Conservation (phyloP, 345 rosid genomes). For the Rhodamnia argentea region DNA sequence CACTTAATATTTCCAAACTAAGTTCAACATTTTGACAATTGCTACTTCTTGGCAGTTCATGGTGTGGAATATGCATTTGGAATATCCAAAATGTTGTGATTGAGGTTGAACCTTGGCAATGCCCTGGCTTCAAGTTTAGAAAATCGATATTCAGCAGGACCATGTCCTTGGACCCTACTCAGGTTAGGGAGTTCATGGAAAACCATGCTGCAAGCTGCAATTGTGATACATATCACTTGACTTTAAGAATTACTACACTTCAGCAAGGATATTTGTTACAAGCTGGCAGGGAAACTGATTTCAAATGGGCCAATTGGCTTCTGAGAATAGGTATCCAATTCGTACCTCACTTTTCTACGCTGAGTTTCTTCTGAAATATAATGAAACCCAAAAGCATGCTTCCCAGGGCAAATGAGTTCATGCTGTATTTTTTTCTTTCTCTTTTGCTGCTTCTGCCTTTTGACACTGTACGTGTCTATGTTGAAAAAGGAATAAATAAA, state of each 20-base stretch:
- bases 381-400: neutral
- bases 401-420: neutral
- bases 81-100: slow-evolving; percentile 92
- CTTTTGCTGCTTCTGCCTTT: neutral
- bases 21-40: neutral
- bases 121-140: slow-evolving; percentile 93
- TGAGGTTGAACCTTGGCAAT: slow-evolving; percentile 79
- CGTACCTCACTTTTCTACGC: neutral
- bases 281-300: slow-evolving; percentile 56
- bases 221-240: slow-evolving; percentile 78
- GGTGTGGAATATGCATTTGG: slow-evolving; percentile 90
- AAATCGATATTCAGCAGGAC: slow-evolving; percentile 78
- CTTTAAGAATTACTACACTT: slow-evolving; percentile 86
- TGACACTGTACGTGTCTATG: neutral
- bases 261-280: slow-evolving; percentile 61
- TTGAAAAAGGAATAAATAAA: slow-evolving; percentile 6
- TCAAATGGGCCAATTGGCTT: slow-evolving; percentile 89
- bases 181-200: slow-evolving; percentile 83
- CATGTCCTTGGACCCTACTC: slow-evolving; percentile 58
- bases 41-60: slow-evolving; percentile 39
- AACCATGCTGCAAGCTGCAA: slow-evolving; percentile 48
- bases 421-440: neutral
- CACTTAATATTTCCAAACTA: neutral
- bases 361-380: neutral
- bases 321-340: slow-evolving; percentile 52